These are phyloP conservation scores for Coccomyxa subellipsoidea DNA, from an alignment of 163 green algal species.

Conservation along the genomic window DNA sequence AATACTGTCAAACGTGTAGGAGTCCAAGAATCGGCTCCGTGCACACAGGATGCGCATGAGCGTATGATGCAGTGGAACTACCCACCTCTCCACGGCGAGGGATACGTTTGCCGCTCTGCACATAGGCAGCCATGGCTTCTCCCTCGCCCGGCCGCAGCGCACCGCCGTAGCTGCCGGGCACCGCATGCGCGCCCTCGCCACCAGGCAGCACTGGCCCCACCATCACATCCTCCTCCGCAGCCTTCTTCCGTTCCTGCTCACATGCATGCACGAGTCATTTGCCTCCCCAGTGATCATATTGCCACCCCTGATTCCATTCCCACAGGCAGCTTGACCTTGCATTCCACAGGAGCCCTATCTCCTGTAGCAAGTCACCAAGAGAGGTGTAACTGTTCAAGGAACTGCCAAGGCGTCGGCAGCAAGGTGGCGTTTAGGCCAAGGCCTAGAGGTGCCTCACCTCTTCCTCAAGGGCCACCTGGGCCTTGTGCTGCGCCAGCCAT, in stretches of 20 bases:
- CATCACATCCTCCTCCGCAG: conserved; percentile 42
- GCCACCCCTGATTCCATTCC: no score
- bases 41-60: no score
- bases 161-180: conserved; percentile 57
- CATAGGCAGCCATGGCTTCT: conserved; percentile 90
- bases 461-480: conserved; percentile 35
- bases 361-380: no score
- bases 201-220: conserved; percentile 59
- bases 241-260: background rate
- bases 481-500: conserved; percentile 55
- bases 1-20: no score
- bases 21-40: no score
- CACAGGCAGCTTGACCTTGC: no score
- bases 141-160: conserved; percentile 79
- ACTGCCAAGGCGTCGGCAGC: background rate
- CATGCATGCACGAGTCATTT: background rate
- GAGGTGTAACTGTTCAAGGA: no score
- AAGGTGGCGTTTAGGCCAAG: no score
- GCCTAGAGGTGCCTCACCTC: no score
- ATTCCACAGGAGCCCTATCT: no score
- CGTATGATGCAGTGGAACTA: background rate
- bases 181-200: conserved; percentile 15
- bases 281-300: background rate
- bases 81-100: conserved; percentile 83
- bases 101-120: conserved; percentile 93